Percentiles rank a stretch among this genome's conserved stretches.
Conservation (phyloP, 257 asterid genomes). For the Coffea canephora region DNA sequence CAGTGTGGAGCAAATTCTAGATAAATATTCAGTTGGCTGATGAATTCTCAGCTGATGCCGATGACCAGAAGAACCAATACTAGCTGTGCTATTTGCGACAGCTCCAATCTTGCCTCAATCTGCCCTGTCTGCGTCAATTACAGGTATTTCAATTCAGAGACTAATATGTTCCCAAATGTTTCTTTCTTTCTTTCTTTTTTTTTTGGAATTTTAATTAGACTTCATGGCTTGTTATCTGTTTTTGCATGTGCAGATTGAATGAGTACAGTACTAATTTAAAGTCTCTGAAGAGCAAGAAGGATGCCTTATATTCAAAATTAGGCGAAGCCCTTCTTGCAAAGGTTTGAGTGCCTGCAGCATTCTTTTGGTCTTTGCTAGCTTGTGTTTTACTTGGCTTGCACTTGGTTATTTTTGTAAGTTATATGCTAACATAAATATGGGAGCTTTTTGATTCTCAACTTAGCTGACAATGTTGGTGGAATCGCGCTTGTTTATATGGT, state of each 20-base stretch:
- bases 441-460: neutral
- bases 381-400: neutral
- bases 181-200: neutral
- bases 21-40: neutral
- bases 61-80: slow-evolving; percentile 48
- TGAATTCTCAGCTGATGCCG: slow-evolving; percentile 26
- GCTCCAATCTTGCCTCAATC: slow-evolving; percentile 76
- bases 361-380: neutral
- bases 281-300: slow-evolving; percentile 64
- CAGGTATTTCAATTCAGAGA: slow-evolving; percentile 39
- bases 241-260: slow-evolving; percentile 50
- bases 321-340: slow-evolving; percentile 79
- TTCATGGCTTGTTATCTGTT: neutral
- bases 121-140: slow-evolving; percentile 81
- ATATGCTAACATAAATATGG: too few relatives aligned
- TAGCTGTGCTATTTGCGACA: slow-evolving; percentile 79
- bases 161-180: neutral
- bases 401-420: neutral
- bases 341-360: slow-evolving; percentile 34
- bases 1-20: neutral
- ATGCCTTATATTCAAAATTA: slow-evolving; percentile 62
- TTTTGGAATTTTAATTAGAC: neutral
- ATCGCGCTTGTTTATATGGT: neutral
- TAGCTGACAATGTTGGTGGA: slow-evolving; percentile 2
- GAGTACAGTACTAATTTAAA: slow-evolving; percentile 57